These are phyloP conservation scores for Neckera pumila DNA, from an alignment of 225 moss, liverwort and hornwort species.

Conservation along the genomic window DNA sequence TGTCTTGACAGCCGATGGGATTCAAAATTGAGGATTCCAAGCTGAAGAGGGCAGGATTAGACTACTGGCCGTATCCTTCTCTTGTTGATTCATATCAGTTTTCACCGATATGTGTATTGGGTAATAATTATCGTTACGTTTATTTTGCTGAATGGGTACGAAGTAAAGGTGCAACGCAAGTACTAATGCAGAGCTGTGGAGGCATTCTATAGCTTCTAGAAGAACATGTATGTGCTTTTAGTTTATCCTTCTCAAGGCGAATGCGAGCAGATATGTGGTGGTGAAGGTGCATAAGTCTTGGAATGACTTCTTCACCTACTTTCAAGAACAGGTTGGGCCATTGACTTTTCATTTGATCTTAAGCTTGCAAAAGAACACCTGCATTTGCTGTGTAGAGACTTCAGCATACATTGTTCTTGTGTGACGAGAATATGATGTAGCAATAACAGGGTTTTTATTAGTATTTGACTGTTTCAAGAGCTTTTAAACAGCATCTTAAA, in stretches of 20 bases:
- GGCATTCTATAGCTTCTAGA: neutral
- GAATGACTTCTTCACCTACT: conserved; percentile 78
- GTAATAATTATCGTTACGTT: neutral
- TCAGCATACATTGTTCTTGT: neutral
- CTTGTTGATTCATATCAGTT: neutral
- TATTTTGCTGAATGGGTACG: neutral
- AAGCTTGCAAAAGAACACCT: neutral
- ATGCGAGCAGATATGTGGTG: conserved; percentile 77
- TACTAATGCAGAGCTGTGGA: neutral
- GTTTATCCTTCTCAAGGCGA: conserved; percentile 18
- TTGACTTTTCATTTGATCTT: neutral
- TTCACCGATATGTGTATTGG: neutral
- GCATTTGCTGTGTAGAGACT: neutral
- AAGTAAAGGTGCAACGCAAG: neutral
- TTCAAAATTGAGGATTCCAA: conserved; percentile 85
- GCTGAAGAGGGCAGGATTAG: conserved; percentile 97
- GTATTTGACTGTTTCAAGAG: neutral
- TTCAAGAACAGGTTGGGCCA: conserved; percentile 59
- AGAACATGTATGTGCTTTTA: neutral
- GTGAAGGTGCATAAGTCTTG: conserved; percentile 95
- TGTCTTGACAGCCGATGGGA: conserved; percentile 66
- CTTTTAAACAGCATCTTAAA: neutral
- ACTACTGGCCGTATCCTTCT: conserved; percentile 99
- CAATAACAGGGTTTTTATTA: neutral
- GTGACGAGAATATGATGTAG: neutral